These are phyloP conservation scores for Microsporum audouinii DNA, from an alignment of 2,329 filamentous ascomycete genomes.

Conservation along the genomic window DNA sequence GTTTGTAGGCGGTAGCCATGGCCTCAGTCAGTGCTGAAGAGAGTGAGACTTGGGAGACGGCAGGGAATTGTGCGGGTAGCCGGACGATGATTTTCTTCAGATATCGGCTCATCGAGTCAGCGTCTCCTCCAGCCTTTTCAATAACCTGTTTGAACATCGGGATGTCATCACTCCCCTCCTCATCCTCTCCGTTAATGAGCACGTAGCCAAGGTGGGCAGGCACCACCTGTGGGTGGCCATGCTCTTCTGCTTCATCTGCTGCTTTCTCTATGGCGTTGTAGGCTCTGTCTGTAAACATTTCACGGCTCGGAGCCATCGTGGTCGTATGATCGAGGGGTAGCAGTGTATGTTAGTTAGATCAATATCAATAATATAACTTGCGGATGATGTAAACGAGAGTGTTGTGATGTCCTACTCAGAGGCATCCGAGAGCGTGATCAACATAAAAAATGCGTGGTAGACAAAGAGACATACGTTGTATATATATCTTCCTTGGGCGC, in stretches of 20 bases:
- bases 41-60: conserved; percentile 75
- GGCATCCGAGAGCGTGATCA: background rate
- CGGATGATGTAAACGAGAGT: background rate
- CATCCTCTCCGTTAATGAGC: conserved; percentile 27
- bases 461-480: background rate
- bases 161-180: conserved; percentile 15
- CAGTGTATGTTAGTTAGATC: background rate
- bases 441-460: background rate
- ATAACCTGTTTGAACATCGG: conserved; percentile 93
- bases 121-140: conserved; percentile 84
- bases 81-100: conserved; percentile 88
- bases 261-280: conserved; percentile 83
- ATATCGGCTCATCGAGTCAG: conserved; percentile 74
- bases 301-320: conserved; percentile 9
- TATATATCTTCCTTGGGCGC: background rate
- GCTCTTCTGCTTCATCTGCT: conserved; percentile 76
- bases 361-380: background rate
- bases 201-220: conserved; percentile 72
- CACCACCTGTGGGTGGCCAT: conserved; percentile 79
- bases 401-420: background rate
- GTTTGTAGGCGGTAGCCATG: conserved; percentile 69
- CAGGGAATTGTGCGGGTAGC: conserved; percentile 80
- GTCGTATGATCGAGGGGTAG: background rate
- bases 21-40: conserved; percentile 69
- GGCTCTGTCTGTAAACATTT: conserved; percentile 82